A percentile compares a stretch with the other conserved stretches of the same genome.
These are phyloP conservation scores for Cryphonectria naterciae DNA, from an alignment of 2,329 filamentous ascomycete genomes.

Conservation along the genomic window DNA sequence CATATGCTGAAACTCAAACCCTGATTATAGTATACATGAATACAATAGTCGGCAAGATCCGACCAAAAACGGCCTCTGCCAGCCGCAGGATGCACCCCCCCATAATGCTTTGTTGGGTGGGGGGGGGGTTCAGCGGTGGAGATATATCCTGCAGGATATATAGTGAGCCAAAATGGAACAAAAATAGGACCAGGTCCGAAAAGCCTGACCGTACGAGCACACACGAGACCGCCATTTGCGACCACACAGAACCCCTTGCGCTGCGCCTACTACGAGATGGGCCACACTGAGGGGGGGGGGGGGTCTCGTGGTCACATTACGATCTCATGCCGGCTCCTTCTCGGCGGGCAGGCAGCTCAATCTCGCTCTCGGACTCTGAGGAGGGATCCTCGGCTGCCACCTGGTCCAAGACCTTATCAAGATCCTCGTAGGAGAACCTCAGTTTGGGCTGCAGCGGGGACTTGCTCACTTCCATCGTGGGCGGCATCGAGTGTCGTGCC, in stretches of 20 bases:
- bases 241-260: not conserved
- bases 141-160: not conserved
- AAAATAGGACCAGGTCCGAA: not conserved
- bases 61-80: not conserved
- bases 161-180: not conserved
- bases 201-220: not conserved
- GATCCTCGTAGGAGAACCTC: constrained; percentile 57
- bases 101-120: not conserved
- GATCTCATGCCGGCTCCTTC: constrained; percentile 19
- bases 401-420: constrained; percentile 61
- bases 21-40: not conserved
- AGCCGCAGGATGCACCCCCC: not conserved
- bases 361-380: constrained; percentile 63
- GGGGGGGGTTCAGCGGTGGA: too few relatives aligned
- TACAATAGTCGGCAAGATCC: not conserved
- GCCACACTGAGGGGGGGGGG: not conserved
- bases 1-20: constrained; percentile 4
- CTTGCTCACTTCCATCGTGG: constrained; percentile 53
- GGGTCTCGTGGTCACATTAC: not conserved
- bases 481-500: constrained; percentile 48
- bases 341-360: constrained; percentile 48
- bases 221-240: not conserved
- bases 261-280: not conserved
- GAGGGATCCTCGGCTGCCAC: constrained; percentile 55
- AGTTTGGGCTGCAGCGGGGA: constrained; percentile 44